Evolutionary conservation across 805 yeast genomes (phyloP), one percentile per base, ranked within the genome.

Genomic region (Teunomyces kruisii): DNA sequence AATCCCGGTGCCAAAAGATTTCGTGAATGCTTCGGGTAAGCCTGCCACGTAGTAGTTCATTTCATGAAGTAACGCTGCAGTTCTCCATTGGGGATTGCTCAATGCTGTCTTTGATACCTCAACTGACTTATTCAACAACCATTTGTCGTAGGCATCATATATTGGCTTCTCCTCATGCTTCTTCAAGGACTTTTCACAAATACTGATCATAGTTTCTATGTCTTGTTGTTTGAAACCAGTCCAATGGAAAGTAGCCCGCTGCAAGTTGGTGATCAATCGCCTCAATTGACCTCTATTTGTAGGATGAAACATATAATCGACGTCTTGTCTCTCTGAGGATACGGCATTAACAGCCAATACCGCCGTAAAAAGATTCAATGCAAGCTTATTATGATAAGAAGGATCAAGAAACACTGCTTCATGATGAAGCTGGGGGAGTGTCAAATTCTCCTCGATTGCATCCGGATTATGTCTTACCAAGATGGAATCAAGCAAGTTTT

Each of bases 331-430:
- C 55, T 84, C 88, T 0, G 89, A 83, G 4, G 88, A 79, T 2
- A 84, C 85, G 0, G 90, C 88, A 66, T 84, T 84, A 2, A 82
- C 80, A 1, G 88, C 87, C 37, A 84, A 64, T 1, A 84, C 87
- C 0, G 88, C 79, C 6, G 80, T 76, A 55, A 84, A 84, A 8
- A 84, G 62, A 56, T 84, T 84, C 14, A 84, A 70, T 0, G 88
- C 76, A 9, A 84, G 49, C 52, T 71, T 79, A 56, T 84, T 84
- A 50, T 80, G 83, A 51, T 65, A 76, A 0, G 88, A 81, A 0
- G 90, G 89, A 41, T 72, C 65, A n/a, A 84, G 52, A 47, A 76
- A 76, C 0, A 81, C 76, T 0, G 84, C 81, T 24, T 70, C 74
- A 52, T 83, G 87, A 50, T 74, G 79, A 39, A 84, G 55, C 27